Percentiles rank a stretch among this genome's conserved stretches.
These are phyloP conservation scores for Ganoderma meredithae DNA, from an alignment of 1,284 basidiomycete genomes.

Conservation along the genomic window DNA sequence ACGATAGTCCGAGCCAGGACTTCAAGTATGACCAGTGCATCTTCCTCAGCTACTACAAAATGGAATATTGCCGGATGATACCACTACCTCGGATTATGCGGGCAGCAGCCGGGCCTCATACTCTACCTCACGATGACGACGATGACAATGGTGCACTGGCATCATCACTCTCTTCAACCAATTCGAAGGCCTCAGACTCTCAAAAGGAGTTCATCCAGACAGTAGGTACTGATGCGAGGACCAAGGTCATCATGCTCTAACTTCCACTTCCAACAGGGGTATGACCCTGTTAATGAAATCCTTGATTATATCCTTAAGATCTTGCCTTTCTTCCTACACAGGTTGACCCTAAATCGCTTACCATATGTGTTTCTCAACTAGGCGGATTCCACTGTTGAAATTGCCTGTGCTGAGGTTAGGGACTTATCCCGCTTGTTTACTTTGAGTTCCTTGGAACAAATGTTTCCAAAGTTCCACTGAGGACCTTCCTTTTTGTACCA, in stretches of 20 bases:
- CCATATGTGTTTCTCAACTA: no score
- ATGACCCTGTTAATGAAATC: neutral
- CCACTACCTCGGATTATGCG: neutral
- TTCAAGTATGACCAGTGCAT: conserved; percentile 15
- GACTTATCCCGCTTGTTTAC: neutral
- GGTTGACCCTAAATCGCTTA: no score
- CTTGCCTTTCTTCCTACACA: neutral
- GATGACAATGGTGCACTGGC: neutral
- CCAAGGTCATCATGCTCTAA: neutral
- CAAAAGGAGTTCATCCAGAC: no score
- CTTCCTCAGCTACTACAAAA: conserved; percentile 20
- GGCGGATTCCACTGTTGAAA: neutral
- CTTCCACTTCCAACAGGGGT: neutral
- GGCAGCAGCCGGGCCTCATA: conserved; percentile 10
- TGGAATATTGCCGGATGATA: conserved; percentile 7
- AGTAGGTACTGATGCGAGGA: no score
- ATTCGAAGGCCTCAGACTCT: no score
- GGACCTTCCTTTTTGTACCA: no score
- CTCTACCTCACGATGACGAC: neutral
- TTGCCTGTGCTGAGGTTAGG: neutral
- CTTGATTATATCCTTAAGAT: neutral
- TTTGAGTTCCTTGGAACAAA: neutral
- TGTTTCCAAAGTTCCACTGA: no score
- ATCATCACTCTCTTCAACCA: no score
- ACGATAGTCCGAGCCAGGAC: neutral